Evolutionary conservation across 179 eudicot species (phyloP).

Genomic region (Kewa caespitosa): DNA sequence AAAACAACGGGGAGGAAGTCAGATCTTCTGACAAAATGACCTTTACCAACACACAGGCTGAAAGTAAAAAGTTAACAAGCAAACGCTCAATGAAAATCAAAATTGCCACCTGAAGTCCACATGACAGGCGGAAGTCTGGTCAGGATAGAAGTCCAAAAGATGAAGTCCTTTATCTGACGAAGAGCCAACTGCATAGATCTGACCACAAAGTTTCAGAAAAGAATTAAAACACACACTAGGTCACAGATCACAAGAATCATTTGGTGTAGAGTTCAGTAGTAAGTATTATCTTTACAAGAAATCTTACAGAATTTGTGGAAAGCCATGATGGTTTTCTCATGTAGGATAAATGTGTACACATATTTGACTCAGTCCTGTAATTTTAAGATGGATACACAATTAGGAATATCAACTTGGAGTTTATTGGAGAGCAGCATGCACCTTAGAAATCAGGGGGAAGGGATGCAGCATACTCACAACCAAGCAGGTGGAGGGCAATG

Average conservation of each 20-base stretch:
- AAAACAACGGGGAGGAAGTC: background rate
- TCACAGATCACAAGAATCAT: background rate
- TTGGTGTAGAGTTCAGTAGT: background rate
- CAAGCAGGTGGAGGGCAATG: slow-evolving; percentile 99
- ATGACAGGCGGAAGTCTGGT: slow-evolving; percentile 70
- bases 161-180: slow-evolving; percentile 60
- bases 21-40: background rate
- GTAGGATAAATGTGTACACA: slow-evolving; percentile 36
- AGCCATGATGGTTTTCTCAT: slow-evolving; percentile 81
- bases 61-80: background rate
- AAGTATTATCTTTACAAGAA: too few relatives aligned
- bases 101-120: slow-evolving; percentile 69
- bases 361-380: slow-evolving; percentile 46
- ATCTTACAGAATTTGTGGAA: slow-evolving; percentile 61
- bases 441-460: slow-evolving; percentile 1
- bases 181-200: slow-evolving; percentile 85
- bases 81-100: background rate
- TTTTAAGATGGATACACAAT: slow-evolving; percentile 18
- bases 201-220: slow-evolving; percentile 15
- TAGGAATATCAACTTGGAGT: background rate
- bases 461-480: slow-evolving; percentile 61
- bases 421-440: background rate
- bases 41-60: background rate
- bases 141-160: slow-evolving; percentile 80
- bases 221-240: background rate